These are phyloP conservation scores for Aureobasidium musti DNA, from an alignment of 2,329 filamentous ascomycete genomes.

Conservation along the genomic window DNA sequence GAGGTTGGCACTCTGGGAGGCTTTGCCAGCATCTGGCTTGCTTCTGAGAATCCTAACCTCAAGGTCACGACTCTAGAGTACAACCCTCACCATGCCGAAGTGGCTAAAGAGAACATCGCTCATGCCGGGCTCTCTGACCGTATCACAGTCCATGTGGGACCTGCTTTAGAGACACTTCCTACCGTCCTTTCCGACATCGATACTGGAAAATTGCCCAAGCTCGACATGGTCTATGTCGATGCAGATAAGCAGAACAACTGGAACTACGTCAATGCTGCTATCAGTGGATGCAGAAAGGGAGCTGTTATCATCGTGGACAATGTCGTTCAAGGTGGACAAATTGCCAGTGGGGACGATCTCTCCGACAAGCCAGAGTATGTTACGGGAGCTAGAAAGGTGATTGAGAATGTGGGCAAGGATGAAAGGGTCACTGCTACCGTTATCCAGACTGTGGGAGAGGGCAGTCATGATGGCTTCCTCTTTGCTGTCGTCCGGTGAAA, in stretches of 20 bases:
- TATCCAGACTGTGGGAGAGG: conserved; percentile 50
- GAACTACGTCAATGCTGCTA: conserved; percentile 52
- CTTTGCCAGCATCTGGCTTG: conserved; percentile 58
- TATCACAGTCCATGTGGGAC: conserved; percentile 51
- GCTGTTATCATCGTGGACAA: conserved; percentile 56
- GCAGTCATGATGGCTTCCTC: conserved; percentile 48
- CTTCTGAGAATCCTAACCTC: conserved; percentile 42
- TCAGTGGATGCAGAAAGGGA: conserved; percentile 41
- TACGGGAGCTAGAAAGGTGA: conserved; percentile 39
- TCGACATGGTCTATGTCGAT: conserved; percentile 58
- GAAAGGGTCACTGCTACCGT: conserved; percentile 47
- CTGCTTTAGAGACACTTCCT: conserved; percentile 49
- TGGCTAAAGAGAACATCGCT: conserved; percentile 51
- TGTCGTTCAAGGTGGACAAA: conserved; percentile 48
- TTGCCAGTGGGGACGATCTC: conserved; percentile 39
- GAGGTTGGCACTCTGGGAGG: conserved; percentile 60
- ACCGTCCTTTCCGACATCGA: conserved; percentile 47
- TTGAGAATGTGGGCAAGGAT: conserved; percentile 49
- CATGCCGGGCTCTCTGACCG: conserved; percentile 46
- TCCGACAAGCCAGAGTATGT: conserved; percentile 36
- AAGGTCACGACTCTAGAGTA: conserved; percentile 57
- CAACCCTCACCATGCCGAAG: conserved; percentile 48
- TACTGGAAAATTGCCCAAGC: conserved; percentile 44
- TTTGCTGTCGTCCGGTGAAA: neutral
- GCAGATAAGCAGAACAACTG: conserved; percentile 55